Base-by-base conservation (phyloP, 163 green algal genomes). In the Chlamydomonas reinhardtii region DNA sequence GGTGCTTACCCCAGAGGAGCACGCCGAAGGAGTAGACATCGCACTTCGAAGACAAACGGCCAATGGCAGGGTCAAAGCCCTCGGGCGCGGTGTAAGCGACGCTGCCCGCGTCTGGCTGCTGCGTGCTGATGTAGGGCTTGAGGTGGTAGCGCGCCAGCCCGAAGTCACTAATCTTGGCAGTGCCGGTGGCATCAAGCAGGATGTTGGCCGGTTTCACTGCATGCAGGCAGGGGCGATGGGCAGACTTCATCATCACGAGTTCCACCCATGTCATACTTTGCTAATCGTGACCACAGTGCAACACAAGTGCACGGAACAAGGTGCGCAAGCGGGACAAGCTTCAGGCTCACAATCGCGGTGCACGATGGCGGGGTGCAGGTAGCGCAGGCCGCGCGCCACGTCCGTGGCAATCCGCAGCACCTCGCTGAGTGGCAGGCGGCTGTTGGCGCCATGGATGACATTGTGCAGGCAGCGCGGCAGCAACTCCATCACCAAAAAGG, bases 21-120 rank as follows among this genome's bases (percentile, higher is more conserved):
- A 85, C 78, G 2, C 77, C 77, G 24, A 84, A 84, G 65, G 37
- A 68, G 64, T 62, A n/a, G 1, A 32, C 76, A 74, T 92, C 89
- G 29, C 80, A 84, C 71, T 89, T 86, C 81, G 80, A 39, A 48
- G 39, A 85, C 2, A 92, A 62, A 34, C 89, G 79, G 39, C 89
- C 89, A 22, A 92, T 92, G 31, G 86, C 73, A 1, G 88, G 89
- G 54, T 90, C 84, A 37, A 90, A 92, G 27, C 73, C 72, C 74
- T 80, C 80, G 11, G 80, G 80, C 14, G 80, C 70, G 70, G 74
- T 80, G 69, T 86, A 88, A 4, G 62, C 73, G 15, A 88, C 82
- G 9, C 17, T 69, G 15, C 82, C 82, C 8, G 82, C 82, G 25
- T 88, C 73, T 4, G 82, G 73, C 62, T 88, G 80, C 70, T 86